Conservation (phyloP, 2,329 filamentous ascomycete genomes). For the Phyllosticta citrichinensis region DNA sequence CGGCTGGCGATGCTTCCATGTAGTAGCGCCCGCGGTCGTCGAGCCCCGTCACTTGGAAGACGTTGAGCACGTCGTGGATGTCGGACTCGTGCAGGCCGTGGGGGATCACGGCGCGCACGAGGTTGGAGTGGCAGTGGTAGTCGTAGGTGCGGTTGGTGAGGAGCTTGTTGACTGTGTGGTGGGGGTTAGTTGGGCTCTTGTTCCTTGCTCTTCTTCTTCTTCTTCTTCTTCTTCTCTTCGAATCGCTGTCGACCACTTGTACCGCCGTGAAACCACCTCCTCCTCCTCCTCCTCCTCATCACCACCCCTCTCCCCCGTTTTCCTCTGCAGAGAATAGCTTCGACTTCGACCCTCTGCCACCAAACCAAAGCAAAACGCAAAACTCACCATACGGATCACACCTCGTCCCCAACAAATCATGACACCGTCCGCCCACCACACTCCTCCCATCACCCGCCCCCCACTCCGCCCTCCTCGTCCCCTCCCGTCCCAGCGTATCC, state of each 20-base stretch:
- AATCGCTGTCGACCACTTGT: too few relatives aligned
- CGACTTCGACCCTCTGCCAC: too few relatives aligned
- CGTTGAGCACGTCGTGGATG: constrained; percentile 75
- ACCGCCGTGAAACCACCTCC: too few relatives aligned
- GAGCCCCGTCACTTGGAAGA: constrained; percentile 76
- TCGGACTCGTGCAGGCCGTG: constrained; percentile 61
- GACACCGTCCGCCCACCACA: constrained; percentile 55
- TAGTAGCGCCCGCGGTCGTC: constrained; percentile 65
- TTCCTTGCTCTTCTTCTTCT: background rate
- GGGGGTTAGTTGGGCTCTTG: background rate
- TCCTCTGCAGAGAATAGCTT: too few relatives aligned
- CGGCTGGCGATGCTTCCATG: constrained; percentile 42
- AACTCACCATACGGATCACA: constrained; percentile 65
- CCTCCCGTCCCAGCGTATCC: constrained; percentile 48
- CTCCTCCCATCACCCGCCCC: constrained; percentile 50
- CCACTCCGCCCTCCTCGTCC: constrained; percentile 20
- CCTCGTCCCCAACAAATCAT: constrained; percentile 72
- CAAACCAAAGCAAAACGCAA: background rate
- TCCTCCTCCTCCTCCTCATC: background rate
- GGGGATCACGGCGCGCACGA: constrained; percentile 60
- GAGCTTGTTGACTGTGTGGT: constrained; percentile 52
- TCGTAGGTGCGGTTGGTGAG: constrained; percentile 63
- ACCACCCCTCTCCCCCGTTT: too few relatives aligned
- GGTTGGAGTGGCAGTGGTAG: constrained; percentile 76
- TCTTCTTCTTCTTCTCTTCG: background rate